Conservation (phyloP, 177 flowering plant genomes). For the Tripterygium wilfordii region DNA sequence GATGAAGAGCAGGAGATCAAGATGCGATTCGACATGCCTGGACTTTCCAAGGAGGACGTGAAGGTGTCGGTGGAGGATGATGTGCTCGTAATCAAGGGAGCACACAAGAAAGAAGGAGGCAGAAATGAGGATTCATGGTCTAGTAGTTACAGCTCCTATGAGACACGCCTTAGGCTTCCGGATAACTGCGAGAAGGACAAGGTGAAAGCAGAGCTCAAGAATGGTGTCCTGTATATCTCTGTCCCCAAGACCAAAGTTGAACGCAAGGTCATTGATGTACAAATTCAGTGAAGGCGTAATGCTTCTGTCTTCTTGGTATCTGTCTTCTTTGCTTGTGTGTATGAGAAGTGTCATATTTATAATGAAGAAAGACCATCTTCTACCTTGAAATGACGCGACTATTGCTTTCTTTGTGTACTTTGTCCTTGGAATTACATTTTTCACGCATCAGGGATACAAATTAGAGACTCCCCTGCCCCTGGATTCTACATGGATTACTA, state of each 20-base stretch:
- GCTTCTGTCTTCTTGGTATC: background rate
- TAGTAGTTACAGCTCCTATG: conserved; percentile 33
- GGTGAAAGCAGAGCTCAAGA: conserved; percentile 71
- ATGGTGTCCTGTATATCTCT: conserved; percentile 69
- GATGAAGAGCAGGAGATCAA: conserved; percentile 58
- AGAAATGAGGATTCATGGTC: conserved; percentile 33
- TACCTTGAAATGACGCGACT: too few relatives aligned
- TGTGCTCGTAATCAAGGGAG: conserved; percentile 55
- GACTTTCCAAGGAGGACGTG: conserved; percentile 60
- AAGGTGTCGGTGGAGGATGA: conserved; percentile 63
- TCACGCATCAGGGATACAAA: too few relatives aligned
- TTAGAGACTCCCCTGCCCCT: too few relatives aligned
- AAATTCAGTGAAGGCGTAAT: conserved; percentile 27
- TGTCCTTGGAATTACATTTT: too few relatives aligned
- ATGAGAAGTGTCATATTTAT: too few relatives aligned
- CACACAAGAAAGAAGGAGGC: conserved; percentile 35
- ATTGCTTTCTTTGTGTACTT: too few relatives aligned
- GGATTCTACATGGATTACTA: too few relatives aligned
- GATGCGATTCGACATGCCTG: conserved; percentile 85
- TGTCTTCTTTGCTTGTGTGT: background rate
- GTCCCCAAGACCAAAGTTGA: conserved; percentile 62
- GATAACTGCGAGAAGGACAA: conserved; percentile 70
- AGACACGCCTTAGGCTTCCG: conserved; percentile 56
- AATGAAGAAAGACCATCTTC: too few relatives aligned
- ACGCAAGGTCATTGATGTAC: conserved; percentile 61